These are phyloP conservation scores for Hemerocallis citrina DNA, from an alignment of 106 monocot species.

Conservation along the genomic window DNA sequence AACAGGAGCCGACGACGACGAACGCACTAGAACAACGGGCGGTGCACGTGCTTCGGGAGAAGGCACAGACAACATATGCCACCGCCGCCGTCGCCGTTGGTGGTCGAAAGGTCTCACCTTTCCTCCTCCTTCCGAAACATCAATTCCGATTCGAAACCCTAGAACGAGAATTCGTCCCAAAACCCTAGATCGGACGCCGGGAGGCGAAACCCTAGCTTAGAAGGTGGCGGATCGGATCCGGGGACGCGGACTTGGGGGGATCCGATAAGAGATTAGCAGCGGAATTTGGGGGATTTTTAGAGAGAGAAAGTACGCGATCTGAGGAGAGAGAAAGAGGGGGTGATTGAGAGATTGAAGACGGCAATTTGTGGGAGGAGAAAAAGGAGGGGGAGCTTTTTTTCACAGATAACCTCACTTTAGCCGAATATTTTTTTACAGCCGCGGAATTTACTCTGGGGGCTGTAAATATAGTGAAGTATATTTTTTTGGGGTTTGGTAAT, in stretches of 20 bases:
- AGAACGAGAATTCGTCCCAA: background rate
- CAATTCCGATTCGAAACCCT: conserved; percentile 8
- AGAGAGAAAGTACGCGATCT: conserved; percentile 10
- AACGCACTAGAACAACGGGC: conserved; percentile 10
- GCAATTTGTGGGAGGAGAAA: no score
- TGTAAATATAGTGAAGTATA: no score
- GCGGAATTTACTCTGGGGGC: no score
- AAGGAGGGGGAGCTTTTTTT: no score
- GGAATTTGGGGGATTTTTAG: background rate
- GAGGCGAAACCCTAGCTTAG: no score
- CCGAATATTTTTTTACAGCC: no score
- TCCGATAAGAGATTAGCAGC: background rate
- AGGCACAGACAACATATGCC: conserved; percentile 57
- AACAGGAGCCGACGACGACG: conserved; percentile 3
- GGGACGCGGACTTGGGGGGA: background rate
- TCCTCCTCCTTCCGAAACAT: conserved; percentile 4
- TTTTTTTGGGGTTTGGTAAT: no score
- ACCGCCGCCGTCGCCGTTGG: conserved; percentile 11
- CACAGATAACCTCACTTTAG: no score
- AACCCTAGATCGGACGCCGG: no score
- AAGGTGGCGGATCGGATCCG: conserved; percentile 9
- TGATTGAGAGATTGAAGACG: no score
- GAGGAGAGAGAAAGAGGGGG: background rate
- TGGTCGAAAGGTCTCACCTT: background rate
- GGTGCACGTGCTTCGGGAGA: conserved; percentile 27